phyloP scores from a whole-genome alignment of 306 rosid genomes.

The Casuarina glauca region DNA sequence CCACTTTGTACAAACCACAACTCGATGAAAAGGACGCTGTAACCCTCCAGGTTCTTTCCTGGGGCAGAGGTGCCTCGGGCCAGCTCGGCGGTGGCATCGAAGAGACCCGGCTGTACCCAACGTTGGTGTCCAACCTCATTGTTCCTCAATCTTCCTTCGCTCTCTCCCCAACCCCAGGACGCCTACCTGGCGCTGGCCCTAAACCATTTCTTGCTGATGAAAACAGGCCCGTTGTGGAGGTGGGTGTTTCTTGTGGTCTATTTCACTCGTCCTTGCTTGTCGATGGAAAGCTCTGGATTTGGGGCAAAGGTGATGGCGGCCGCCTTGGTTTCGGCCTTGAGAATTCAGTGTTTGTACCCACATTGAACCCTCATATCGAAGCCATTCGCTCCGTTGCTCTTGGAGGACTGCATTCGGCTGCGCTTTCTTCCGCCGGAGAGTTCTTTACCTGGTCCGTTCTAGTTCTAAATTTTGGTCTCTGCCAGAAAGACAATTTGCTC shows the following conservation, averaged over 20 bases:
- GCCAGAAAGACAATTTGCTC: background rate
- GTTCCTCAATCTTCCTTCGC: slow-evolving; percentile 55
- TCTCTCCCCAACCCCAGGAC: slow-evolving; percentile 59
- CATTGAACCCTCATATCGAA: slow-evolving; percentile 68
- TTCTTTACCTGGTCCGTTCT: slow-evolving; percentile 85
- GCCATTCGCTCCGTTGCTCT: slow-evolving; percentile 53
- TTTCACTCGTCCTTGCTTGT: slow-evolving; percentile 77
- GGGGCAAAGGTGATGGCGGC: slow-evolving; percentile 99
- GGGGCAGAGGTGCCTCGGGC: slow-evolving; percentile 96
- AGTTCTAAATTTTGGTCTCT: slow-evolving; percentile 7
- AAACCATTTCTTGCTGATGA: background rate
- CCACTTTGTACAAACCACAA: slow-evolving; percentile 58
- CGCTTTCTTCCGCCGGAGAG: slow-evolving; percentile 61
- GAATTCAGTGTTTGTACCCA: slow-evolving; percentile 63
- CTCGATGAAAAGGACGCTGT: slow-evolving; percentile 21
- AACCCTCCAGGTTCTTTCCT: slow-evolving; percentile 72
- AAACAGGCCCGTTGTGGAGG: slow-evolving; percentile 29
- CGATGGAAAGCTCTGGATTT: slow-evolving; percentile 70
- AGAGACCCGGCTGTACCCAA: slow-evolving; percentile 81
- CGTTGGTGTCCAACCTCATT: slow-evolving; percentile 69
- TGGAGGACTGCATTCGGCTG: slow-evolving; percentile 82
- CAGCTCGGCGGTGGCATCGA: slow-evolving; percentile 96
- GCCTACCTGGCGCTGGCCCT: slow-evolving; percentile 11
- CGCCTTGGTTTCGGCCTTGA: slow-evolving; percentile 90
- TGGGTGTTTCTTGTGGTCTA: slow-evolving; percentile 87